Conservation (phyloP, 331 rosid genomes). For the Saraca asoca region DNA sequence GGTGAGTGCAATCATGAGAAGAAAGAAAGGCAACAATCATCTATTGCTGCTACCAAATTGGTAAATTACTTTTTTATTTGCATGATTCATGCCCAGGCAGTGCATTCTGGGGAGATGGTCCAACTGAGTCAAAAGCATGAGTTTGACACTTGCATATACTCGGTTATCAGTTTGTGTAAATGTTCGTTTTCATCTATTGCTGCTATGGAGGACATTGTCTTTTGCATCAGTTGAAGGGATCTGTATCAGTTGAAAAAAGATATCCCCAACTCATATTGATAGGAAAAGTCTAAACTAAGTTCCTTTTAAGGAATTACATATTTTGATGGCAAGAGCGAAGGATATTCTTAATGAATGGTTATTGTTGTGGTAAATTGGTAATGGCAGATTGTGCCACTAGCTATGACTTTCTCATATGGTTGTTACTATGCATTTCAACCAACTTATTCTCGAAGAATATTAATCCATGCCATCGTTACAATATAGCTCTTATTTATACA, state of each 20-base stretch:
- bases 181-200: background rate
- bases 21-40: conserved; percentile 48
- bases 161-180: background rate
- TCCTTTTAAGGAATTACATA: background rate
- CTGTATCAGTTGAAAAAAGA: background rate
- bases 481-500: too few relatives aligned
- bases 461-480: too few relatives aligned
- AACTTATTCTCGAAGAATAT: too few relatives aligned
- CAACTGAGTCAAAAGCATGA: conserved; percentile 3
- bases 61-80: conserved; percentile 31
- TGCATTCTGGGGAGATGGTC: conserved; percentile 1
- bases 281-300: background rate
- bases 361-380: background rate
- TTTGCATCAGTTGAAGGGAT: conserved; percentile 9
- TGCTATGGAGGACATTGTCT: conserved; percentile 8
- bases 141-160: conserved; percentile 5
- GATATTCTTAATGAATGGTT: background rate
- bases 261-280: conserved; percentile 8
- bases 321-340: conserved; percentile 3
- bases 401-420: background rate
- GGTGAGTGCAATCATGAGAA: conserved; percentile 56
- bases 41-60: conserved; percentile 44
- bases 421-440: too few relatives aligned
- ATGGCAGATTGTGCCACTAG: conserved; percentile 10
- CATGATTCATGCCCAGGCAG: conserved; percentile 19